Percentiles rank a stretch among this genome's conserved stretches.
Conservation (phyloP, 768 basidiomycete genomes). For the Tricholoma terreum region DNA sequence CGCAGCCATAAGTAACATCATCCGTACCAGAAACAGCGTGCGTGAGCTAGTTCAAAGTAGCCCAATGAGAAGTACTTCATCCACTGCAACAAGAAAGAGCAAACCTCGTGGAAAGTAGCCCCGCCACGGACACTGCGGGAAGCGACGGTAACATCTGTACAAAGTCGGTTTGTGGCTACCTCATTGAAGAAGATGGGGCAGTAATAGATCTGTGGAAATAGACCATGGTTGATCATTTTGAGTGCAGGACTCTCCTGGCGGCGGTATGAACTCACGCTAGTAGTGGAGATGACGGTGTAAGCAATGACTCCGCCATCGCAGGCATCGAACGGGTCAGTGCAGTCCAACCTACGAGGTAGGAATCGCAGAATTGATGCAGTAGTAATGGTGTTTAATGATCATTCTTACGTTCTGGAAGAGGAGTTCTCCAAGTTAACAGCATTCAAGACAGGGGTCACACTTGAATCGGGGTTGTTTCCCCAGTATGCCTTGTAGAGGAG, state of each 20-base stretch:
- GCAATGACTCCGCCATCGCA: slow-evolving; percentile 41
- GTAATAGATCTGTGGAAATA: slow-evolving; percentile 37
- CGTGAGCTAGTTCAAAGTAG: slow-evolving; percentile 30
- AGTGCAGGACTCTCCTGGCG: too few species aligned
- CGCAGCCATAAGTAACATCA: slow-evolving; percentile 41
- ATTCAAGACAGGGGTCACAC: slow-evolving; percentile 32
- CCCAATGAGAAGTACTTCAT: not conserved
- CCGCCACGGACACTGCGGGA: slow-evolving; percentile 46
- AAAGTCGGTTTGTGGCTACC: slow-evolving; percentile 35
- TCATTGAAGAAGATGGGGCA: slow-evolving; percentile 48
- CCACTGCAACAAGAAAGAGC: not conserved
- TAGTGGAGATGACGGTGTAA: slow-evolving; percentile 44
- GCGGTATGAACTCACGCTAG: slow-evolving; percentile 29
- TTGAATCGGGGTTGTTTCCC: slow-evolving; percentile 34
- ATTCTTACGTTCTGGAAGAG: slow-evolving; percentile 31
- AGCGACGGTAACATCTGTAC: slow-evolving; percentile 41
- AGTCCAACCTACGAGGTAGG: slow-evolving; percentile 32
- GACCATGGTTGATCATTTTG: not conserved
- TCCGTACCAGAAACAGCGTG: slow-evolving; percentile 39
- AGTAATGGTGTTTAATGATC: not conserved
- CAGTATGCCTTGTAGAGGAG: slow-evolving; percentile 40
- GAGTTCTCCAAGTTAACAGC: slow-evolving; percentile 42
- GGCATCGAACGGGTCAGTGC: slow-evolving; percentile 35
- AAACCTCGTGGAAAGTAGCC: slow-evolving; percentile 44
- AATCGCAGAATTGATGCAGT: not conserved